Base-by-base conservation (phyloP, 768 basidiomycete species). In the Chalciporus sphaerocephalus region DNA sequence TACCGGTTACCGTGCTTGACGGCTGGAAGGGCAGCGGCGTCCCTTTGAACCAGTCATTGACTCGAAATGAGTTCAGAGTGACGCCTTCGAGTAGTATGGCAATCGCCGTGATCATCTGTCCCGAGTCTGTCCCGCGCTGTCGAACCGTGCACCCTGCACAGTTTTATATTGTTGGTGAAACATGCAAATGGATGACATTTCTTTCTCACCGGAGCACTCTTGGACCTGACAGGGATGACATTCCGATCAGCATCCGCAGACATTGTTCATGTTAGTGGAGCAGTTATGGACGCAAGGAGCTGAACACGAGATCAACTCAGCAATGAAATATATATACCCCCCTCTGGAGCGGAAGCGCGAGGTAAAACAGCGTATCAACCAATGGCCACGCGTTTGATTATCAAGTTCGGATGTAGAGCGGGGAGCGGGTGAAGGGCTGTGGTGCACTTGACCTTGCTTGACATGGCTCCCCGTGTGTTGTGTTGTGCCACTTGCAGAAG, bases 221-320 rank as follows among this genome's bases (percentile, higher is more conserved):
- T 34, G 27, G 6, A 21, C 30, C 15, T 32, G 30, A 32, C 30
- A 32, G 15, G 30, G 15, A 32, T 32, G 25, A 44, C 25, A 35
- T 60, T 60, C 59, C 46, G 59, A 62, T 51, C 49, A 35, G 51
- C 47, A 62, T 60, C 59, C 60, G 49, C 58, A 50, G 48, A 38
- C n/a, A 46, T 33, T 25, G 47, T 28, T 35, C 23, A 20, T 46
- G 21, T 21, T 17, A 43, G 25, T 28, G 40, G 38, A 46, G 42
- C 40, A 13, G 44, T 47, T 34, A 49, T 22, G 17, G 37, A 13
- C 20, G 30, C 30, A 32, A n/a, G 30, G 5, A 32, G 13, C 20
- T 27, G 36, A 39, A 42, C 17, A 45, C 33, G 30, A 37, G 33
- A 42, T 44, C n/a, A 37, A 36, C 38, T 46, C 41, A 50, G 51